Conservation (phyloP, 192 early-diverging fungal genomes). For the Kickxella alabastrina region DNA sequence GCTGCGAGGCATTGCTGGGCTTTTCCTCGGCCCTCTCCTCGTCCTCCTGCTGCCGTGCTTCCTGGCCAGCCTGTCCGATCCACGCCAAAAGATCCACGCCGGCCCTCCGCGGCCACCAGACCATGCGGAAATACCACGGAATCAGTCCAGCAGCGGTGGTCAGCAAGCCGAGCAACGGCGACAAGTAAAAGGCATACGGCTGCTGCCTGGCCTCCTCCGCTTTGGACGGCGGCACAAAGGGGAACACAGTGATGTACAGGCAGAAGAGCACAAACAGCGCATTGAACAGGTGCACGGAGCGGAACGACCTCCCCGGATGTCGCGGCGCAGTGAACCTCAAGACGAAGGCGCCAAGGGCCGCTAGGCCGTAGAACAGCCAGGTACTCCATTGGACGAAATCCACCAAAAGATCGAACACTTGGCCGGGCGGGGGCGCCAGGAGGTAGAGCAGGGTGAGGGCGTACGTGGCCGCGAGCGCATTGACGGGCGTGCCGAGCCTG, state of each 20-base stretch:
- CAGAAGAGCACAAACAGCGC: slow-evolving; percentile 54
- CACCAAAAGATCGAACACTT: slow-evolving; percentile 61
- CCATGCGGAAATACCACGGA: slow-evolving; percentile 52
- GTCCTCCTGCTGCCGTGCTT: slow-evolving; percentile 11
- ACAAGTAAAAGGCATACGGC: slow-evolving; percentile 53
- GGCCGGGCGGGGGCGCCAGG: slow-evolving; percentile 56
- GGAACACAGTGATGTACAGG: slow-evolving; percentile 53
- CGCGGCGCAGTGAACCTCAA: slow-evolving; percentile 43
- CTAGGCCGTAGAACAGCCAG: slow-evolving; percentile 58
- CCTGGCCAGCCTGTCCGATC: slow-evolving; percentile 1
- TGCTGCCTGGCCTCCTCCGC: slow-evolving; percentile 16
- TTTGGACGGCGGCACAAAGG: slow-evolving; percentile 53
- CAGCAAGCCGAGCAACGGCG: slow-evolving; percentile 47
- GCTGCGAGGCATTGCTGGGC: background rate
- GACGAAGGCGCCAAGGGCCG: slow-evolving; percentile 54
- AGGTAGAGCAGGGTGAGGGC: slow-evolving; percentile 51
- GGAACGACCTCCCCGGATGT: slow-evolving; percentile 51
- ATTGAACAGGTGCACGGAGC: slow-evolving; percentile 46
- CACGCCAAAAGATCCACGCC: slow-evolving; percentile 26
- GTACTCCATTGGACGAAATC: slow-evolving; percentile 60
- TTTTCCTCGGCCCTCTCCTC: background rate
- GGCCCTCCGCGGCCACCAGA: slow-evolving; percentile 42
- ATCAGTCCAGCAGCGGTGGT: slow-evolving; percentile 35
- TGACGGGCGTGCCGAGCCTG: slow-evolving; percentile 46
- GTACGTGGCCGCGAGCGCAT: slow-evolving; percentile 43